Evolutionary conservation across 306 rosid genomes (phyloP), one percentile per base, ranked within the genome.

Genomic region (Prunus mume): DNA sequence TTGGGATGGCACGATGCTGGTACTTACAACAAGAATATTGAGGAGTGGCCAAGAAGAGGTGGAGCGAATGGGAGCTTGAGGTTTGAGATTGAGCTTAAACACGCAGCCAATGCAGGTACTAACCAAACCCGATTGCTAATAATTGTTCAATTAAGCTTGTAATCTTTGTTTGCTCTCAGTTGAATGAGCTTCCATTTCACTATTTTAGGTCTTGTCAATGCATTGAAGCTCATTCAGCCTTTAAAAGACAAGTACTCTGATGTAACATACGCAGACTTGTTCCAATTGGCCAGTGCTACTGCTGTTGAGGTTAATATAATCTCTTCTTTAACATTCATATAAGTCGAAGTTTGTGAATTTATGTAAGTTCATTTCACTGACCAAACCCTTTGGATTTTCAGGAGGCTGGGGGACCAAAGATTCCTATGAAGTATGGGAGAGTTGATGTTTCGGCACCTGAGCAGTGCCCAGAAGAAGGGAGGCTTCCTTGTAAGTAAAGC

Each of bases 1-100:
- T 70, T 96, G 83, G 99, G 98, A 69, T 96, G 99, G 99, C 99
- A 96, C 76, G 98, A 96, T 88, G 88, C 99, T 82, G 97, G 98
- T 75, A 92, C 99, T 60, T 96, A 87, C 70, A 88, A 91, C 83
- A 92, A 96, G 90, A 84, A 92, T 78, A 92, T 92, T 61, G 91
- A 91, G 88, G 98, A 96, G 76, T 95, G 97, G 97, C 98, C 98
- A 12, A 89, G 82, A 75, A 85, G 93, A 80, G 98, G 99, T 19
- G 99, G 99, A 79, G 97, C 99, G 45, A 96, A 92, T 85, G 98
- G 89, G 76, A 92, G 97, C 83, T 83, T 96, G 81, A 92, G 93
- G 87, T 92, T 88, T 83, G 97, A 96, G 72, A 58, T 74, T 83
- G 99, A 92, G 89, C 97, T 86, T 56, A 88, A 91, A 79, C 98